phyloP scores from a whole-genome alignment of 179 eudicot genomes.

The Beta lomatogona region DNA sequence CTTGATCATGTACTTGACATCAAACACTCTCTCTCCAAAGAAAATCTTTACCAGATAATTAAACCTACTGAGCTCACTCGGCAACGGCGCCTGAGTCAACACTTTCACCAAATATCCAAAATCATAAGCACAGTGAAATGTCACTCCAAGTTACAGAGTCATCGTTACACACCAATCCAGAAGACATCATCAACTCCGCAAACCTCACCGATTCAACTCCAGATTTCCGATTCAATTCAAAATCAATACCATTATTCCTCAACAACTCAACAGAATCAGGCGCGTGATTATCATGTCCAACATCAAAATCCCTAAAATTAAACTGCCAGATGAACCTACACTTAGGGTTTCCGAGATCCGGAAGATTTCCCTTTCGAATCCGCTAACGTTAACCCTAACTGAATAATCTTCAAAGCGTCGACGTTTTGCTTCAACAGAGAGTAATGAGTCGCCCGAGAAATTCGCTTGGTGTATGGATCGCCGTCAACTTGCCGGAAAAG shows the following conservation, averaged over 20 bases:
- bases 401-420: slow-evolving; percentile 66
- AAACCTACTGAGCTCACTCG: slow-evolving; percentile 42
- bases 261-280: slow-evolving; percentile 53
- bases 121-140: slow-evolving; percentile 79
- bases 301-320: slow-evolving; percentile 65
- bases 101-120: slow-evolving; percentile 67
- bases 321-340: slow-evolving; percentile 73
- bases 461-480: neutral
- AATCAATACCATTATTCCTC: slow-evolving; percentile 58
- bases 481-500: slow-evolving; percentile 19
- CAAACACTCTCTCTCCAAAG: slow-evolving; percentile 63
- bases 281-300: slow-evolving; percentile 34
- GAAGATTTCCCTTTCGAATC: slow-evolving; percentile 64
- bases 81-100: slow-evolving; percentile 46
- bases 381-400: slow-evolving; percentile 65
- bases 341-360: slow-evolving; percentile 46
- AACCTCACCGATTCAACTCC: slow-evolving; percentile 56
- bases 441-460: slow-evolving; percentile 37
- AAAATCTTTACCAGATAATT: slow-evolving; percentile 32
- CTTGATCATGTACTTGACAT: slow-evolving; percentile 63
- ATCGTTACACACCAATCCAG: slow-evolving; percentile 59
- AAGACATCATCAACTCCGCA: slow-evolving; percentile 61
- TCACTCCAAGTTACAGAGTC: slow-evolving; percentile 56
- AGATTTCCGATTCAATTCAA: slow-evolving; percentile 31
- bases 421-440: slow-evolving; percentile 60